Evolutionary conservation across 345 rosid species (phyloP).

Genomic region (Ceriops tagal): DNA sequence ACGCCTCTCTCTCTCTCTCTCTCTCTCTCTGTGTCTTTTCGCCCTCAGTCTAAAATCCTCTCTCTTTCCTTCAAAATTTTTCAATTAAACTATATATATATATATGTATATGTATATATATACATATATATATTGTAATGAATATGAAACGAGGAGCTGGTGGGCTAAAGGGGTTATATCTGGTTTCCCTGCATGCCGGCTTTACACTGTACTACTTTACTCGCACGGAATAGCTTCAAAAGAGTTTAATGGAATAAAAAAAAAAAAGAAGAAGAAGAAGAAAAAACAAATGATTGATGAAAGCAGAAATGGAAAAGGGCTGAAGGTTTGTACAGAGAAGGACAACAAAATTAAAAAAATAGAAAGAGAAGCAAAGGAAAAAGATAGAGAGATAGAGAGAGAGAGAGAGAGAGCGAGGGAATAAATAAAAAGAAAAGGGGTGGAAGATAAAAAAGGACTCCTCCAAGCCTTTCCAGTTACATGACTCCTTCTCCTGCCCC

Average conservation of each 20-base stretch:
- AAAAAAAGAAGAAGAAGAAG: background rate
- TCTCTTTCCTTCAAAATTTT: too few species aligned
- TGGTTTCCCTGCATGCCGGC: background rate
- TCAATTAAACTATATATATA: background rate
- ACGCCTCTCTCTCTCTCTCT: slow-evolving; percentile 39
- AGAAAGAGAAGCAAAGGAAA: background rate
- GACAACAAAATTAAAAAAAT: background rate
- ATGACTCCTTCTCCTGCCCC: slow-evolving; percentile 23
- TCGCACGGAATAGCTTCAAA: background rate
- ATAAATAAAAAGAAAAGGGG: background rate
- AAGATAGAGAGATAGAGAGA: background rate
- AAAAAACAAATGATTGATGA: background rate
- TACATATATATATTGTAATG: too few species aligned
- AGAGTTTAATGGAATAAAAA: background rate
- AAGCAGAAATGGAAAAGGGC: slow-evolving; percentile 17
- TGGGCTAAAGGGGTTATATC: background rate
- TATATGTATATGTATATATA: background rate
- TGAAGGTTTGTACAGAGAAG: slow-evolving; percentile 9
- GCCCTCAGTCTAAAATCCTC: background rate
- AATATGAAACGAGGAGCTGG: too few species aligned
- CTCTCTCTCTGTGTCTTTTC: background rate
- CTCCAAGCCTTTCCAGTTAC: slow-evolving; percentile 70
- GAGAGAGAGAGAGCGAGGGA: too few species aligned
- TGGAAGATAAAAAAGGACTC: slow-evolving; percentile 61
- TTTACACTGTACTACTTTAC: background rate